A percentile compares a stretch with the other conserved stretches of the same genome.
phyloP scores from a whole-genome alignment of 257 asterid genomes.

The Jacaranda mimosifolia region DNA sequence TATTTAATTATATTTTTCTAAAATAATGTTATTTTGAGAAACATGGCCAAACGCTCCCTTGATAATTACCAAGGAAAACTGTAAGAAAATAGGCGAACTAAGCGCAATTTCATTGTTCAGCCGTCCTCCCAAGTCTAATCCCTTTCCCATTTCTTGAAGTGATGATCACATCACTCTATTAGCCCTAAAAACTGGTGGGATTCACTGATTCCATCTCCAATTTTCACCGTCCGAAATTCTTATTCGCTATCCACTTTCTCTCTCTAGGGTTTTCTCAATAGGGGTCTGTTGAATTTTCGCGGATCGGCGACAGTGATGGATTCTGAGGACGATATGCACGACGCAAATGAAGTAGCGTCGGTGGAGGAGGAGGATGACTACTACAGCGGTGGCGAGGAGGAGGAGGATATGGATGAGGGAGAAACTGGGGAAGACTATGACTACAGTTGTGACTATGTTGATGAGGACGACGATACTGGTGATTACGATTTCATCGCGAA shows the following conservation, averaged over 20 bases:
- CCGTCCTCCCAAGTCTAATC: conserved; percentile 19
- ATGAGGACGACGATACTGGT: conserved; percentile 59
- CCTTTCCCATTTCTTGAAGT: conserved; percentile 26
- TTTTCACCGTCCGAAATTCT: conserved; percentile 22
- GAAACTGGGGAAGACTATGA: conserved; percentile 48
- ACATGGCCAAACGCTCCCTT: too few species aligned
- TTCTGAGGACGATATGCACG: conserved; percentile 96
- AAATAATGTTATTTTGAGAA: too few species aligned
- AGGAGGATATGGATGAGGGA: conserved; percentile 45
- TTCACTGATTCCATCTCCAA: conserved; percentile 38
- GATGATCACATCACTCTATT: conserved; percentile 43
- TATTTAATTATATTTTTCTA: too few species aligned
- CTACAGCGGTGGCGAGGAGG: conserved; percentile 71
- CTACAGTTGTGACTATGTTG: conserved; percentile 42
- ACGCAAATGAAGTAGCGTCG: conserved; percentile 80
- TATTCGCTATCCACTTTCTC: conserved; percentile 25
- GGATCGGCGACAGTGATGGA: conserved; percentile 57
- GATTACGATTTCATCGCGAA: conserved; percentile 73
- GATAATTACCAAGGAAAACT: too few species aligned
- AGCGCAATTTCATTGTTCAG: too few species aligned
- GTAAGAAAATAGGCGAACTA: too few species aligned
- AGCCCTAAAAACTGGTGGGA: conserved; percentile 38
- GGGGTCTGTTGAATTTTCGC: conserved; percentile 21
- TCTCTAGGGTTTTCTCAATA: conserved; percentile 45
- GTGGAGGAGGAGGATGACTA: conserved; percentile 84